Evolutionary conservation across 495 filamentous ascomycete species (phyloP).

Genomic region (Sabuloglossum arenarium): DNA sequence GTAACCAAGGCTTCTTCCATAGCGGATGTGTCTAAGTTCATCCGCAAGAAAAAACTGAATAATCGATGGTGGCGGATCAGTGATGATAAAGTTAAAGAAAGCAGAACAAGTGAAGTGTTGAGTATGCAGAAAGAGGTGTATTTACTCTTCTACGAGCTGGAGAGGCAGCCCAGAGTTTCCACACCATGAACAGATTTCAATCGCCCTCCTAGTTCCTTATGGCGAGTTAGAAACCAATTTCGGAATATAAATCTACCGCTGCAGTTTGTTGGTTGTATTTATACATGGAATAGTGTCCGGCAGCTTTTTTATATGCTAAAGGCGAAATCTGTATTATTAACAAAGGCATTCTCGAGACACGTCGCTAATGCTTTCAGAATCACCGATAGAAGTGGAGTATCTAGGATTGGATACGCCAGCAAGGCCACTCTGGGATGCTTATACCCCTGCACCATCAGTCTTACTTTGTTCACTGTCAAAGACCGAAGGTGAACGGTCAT

Average conservation of each 20-base stretch:
- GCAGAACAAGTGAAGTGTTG: constrained; percentile 75
- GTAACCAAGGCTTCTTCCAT: not conserved
- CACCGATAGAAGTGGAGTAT: too few species aligned
- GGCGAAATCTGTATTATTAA: too few species aligned
- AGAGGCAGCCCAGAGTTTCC: constrained; percentile 15
- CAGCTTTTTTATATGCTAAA: too few species aligned
- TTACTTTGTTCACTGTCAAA: too few species aligned
- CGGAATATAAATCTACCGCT: too few species aligned
- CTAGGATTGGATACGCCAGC: too few species aligned
- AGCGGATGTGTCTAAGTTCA: constrained; percentile 12
- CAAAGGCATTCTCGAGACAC: too few species aligned
- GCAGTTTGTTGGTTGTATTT: not conserved
- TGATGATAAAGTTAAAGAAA: constrained; percentile 89
- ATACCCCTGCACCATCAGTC: too few species aligned
- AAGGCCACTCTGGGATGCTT: too few species aligned
- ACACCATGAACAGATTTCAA: not conserved
- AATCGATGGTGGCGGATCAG: constrained; percentile 95
- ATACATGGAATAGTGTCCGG: not conserved
- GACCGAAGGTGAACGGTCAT: too few species aligned
- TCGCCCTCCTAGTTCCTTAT: not conserved
- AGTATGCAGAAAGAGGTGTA: constrained; percentile 93
- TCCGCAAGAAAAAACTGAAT: constrained; percentile 35
- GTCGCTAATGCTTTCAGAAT: too few species aligned
- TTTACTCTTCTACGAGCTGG: constrained; percentile 84
- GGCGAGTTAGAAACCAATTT: too few species aligned